Evolutionary conservation across 2,329 filamentous ascomycete genomes (phyloP).

Genomic region (Rhynchosporium graminicola): DNA sequence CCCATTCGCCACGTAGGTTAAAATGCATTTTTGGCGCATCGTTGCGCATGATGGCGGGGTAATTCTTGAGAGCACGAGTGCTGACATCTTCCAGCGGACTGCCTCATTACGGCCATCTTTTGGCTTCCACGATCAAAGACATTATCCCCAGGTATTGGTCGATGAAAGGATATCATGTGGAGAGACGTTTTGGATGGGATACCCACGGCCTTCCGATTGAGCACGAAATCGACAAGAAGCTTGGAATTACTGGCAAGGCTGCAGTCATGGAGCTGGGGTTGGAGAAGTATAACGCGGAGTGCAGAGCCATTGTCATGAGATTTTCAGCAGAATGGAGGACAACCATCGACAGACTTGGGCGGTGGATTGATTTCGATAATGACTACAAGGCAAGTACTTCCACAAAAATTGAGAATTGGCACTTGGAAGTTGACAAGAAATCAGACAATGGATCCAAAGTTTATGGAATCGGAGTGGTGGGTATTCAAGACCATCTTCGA

Average conservation of each 20-base stretch:
- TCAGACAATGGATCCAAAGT: constrained; percentile 87
- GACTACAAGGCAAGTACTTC: constrained; percentile 74
- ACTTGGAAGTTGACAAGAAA: constrained; percentile 24
- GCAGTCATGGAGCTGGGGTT: constrained; percentile 86
- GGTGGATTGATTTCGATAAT: constrained; percentile 98
- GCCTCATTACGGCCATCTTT: constrained; percentile 68
- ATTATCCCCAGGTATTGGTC: constrained; percentile 97
- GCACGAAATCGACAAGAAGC: constrained; percentile 96
- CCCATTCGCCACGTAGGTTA: constrained; percentile 65
- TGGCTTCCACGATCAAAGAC: constrained; percentile 93
- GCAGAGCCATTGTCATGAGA: constrained; percentile 89
- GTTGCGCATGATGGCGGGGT: constrained; percentile 8
- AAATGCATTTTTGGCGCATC: constrained; percentile 1
- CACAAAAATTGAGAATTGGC: background rate
- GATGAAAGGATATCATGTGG: constrained; percentile 93
- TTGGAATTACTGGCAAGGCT: constrained; percentile 83
- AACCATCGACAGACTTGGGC: constrained; percentile 83
- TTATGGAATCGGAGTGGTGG: constrained; percentile 98
- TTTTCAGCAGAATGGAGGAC: constrained; percentile 84
- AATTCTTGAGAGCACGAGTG: background rate
- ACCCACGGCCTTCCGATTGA: constrained; percentile 94
- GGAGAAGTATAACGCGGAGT: constrained; percentile 88
- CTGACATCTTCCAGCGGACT: constrained; percentile 46
- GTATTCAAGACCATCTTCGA: constrained; percentile 92
- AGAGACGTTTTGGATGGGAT: constrained; percentile 93